Conservation (phyloP, 2,329 filamentous ascomycete genomes). For the Grosmannia serpens region DNA sequence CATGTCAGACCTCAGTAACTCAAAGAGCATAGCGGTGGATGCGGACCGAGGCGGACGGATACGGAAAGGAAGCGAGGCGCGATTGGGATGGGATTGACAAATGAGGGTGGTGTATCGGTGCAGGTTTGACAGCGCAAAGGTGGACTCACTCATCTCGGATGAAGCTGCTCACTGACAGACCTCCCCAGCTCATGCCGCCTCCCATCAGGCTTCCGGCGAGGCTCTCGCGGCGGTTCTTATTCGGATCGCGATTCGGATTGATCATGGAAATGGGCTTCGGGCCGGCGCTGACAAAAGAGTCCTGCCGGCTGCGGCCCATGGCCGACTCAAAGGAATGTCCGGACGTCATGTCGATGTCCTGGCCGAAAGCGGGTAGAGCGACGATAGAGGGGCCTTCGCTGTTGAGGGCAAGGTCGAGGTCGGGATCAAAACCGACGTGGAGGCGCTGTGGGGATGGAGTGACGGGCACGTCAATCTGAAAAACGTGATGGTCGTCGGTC, state of each 20-base stretch:
- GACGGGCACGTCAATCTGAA: slow-evolving; percentile 32
- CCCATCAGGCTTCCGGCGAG: slow-evolving; percentile 56
- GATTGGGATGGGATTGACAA: neutral
- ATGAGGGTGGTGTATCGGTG: neutral
- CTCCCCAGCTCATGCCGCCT: slow-evolving; percentile 95
- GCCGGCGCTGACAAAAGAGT: slow-evolving; percentile 54
- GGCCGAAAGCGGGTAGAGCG: slow-evolving; percentile 12
- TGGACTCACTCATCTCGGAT: slow-evolving; percentile 75
- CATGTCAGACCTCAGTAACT: slow-evolving; percentile 17
- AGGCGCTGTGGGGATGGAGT: neutral
- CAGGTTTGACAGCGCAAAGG: neutral
- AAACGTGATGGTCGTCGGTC: slow-evolving; percentile 17
- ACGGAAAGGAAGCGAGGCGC: neutral
- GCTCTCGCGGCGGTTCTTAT: slow-evolving; percentile 48
- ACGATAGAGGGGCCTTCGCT: slow-evolving; percentile 21
- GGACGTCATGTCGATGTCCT: slow-evolving; percentile 44
- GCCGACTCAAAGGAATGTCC: slow-evolving; percentile 46
- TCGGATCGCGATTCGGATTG: slow-evolving; percentile 50
- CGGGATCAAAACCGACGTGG: slow-evolving; percentile 10
- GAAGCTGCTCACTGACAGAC: slow-evolving; percentile 90
- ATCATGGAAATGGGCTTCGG: slow-evolving; percentile 57
- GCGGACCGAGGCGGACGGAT: neutral
- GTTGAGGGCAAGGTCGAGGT: slow-evolving; percentile 26
- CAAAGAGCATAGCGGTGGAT: neutral
- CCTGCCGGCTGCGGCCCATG: slow-evolving; percentile 47